Base-by-base conservation (phyloP, 2,329 filamentous ascomycete genomes). In the Nemania diffusa region DNA sequence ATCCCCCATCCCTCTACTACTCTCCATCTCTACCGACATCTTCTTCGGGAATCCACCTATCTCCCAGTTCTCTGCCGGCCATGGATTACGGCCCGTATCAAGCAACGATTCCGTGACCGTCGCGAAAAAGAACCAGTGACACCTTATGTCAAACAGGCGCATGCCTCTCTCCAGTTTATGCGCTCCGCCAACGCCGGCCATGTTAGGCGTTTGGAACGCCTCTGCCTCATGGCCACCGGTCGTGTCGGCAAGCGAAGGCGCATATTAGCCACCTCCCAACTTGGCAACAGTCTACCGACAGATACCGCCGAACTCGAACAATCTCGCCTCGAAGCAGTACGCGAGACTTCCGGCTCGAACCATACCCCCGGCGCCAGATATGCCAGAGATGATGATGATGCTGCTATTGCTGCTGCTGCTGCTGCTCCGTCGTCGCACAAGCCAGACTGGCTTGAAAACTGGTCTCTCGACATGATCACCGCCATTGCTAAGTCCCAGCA, bases 11-110 rank as follows among this genome's bases (percentile, higher is more conserved):
- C 79, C 11, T 69, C 62, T 9, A 74, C 71, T 0, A 69, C 80
- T 3, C 72, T 83, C 15, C 83, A 85, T 71, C 77, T 88, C 53
- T 90, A 88, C 76, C 84, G 88, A 63, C 83, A 87, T 65, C 79
- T 90, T 24, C 84, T 90, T 40, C 87, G 88, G 66, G 87, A 90
- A 79, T 80, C 83, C 44, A 84, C 85, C 29, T 91, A 91, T 73
- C 84, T 90, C 2, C 87, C 87, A 1, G 81, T 81, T 2, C 77
- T 84, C 44, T 85, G 85, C 65, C 83, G 82, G 44, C 75, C 78
- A 2, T 83, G 80, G 61, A 78, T 86, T 60, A 74, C 79, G 52
- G 71, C 78, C 6, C 79, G 79, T 37, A 84, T 89, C 52, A 78
- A 79, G 57, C 66, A 71, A 7, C 81, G 82, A 37, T 90, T 88